These are phyloP conservation scores for Anaeramoeba flamelloides DNA, from an alignment of 78 protist genomes.

Conservation along the genomic window DNA sequence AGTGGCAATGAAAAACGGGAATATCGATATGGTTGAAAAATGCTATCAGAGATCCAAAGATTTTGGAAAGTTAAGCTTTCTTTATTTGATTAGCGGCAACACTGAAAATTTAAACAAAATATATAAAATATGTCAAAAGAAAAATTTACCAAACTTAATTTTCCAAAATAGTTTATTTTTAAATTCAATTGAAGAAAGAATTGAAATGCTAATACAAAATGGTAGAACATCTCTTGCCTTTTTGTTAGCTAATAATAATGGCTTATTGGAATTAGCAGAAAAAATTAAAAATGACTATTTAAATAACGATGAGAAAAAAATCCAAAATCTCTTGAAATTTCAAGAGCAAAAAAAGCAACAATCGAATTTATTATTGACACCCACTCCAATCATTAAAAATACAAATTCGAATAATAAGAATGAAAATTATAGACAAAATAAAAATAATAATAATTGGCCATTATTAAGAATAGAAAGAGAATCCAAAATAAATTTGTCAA, in stretches of 20 bases:
- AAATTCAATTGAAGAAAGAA: constrained; percentile 69
- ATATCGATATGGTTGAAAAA: constrained; percentile 71
- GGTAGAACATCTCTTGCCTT: constrained; percentile 46
- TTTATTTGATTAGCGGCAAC: constrained; percentile 84
- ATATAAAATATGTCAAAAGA: constrained; percentile 43
- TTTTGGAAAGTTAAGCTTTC: constrained; percentile 70
- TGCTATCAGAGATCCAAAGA: constrained; percentile 56
- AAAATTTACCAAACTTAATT: constrained; percentile 23
- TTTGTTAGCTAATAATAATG: constrained; percentile 56
- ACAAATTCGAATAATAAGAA: no score
- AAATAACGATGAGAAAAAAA: no score
- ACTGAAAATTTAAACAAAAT: constrained; percentile 55
- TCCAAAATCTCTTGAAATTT: no score
- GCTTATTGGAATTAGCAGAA: constrained; percentile 41
- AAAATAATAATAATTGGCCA: no score
- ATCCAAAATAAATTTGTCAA: no score
- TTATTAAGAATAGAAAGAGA: no score
- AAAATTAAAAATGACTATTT: no score
- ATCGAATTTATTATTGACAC: no score
- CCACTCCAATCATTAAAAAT: no score
- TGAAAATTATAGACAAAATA: no score
- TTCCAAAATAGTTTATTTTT: constrained; percentile 74
- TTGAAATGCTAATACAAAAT: constrained; percentile 29
- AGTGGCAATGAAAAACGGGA: constrained; percentile 76
- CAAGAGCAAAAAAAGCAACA: no score